Evolutionary conservation across 148 eudicot species (phyloP).

Genomic region (Rhododendron henanense): DNA sequence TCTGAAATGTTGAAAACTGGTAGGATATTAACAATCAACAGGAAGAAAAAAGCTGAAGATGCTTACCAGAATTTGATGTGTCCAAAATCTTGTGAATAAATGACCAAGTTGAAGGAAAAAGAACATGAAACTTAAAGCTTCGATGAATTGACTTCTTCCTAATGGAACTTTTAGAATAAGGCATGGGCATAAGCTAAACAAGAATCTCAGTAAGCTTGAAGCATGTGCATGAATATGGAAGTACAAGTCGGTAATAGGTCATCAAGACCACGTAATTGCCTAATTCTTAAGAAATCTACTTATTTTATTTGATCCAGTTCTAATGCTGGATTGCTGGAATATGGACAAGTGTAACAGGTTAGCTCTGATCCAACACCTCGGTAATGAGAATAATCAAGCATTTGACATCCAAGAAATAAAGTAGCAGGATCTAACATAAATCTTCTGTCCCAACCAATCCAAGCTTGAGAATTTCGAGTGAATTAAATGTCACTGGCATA

Average conservation of each 20-base stretch:
- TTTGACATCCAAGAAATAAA: neutral
- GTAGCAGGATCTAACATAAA: neutral
- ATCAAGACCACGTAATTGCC: neutral
- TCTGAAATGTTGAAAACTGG: neutral
- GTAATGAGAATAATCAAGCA: neutral
- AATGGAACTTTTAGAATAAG: neutral
- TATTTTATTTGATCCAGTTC: conserved; percentile 1
- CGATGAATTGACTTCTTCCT: neutral
- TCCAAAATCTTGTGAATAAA: neutral
- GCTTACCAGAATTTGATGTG: neutral
- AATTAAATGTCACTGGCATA: neutral
- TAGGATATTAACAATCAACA: neutral
- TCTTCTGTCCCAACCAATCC: neutral
- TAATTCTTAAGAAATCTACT: neutral
- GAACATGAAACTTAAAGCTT: neutral
- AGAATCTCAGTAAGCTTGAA: neutral
- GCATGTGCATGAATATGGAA: neutral
- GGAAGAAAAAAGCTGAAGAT: neutral
- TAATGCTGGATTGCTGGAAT: neutral
- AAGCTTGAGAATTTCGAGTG: neutral
- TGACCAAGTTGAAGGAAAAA: neutral
- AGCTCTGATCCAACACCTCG: neutral
- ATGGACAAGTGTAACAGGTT: neutral
- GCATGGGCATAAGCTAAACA: neutral
- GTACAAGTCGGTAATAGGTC: neutral